Conservation (phyloP, 2,329 filamentous ascomycete genomes). For the Acarospora socialis region DNA sequence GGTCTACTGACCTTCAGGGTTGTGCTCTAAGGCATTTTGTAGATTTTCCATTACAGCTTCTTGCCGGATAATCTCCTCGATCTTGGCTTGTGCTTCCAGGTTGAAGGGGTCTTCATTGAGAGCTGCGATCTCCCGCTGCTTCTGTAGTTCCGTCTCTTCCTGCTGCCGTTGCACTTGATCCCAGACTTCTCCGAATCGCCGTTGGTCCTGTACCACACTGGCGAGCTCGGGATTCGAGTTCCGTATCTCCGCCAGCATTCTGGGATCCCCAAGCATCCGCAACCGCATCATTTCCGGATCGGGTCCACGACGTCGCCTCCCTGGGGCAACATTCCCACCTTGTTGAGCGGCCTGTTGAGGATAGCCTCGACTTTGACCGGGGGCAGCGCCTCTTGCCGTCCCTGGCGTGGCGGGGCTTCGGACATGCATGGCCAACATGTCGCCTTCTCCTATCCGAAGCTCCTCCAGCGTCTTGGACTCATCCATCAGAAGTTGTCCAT, state of each 20-base stretch:
- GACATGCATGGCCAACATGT: conserved; percentile 84
- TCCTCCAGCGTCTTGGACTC: conserved; percentile 69
- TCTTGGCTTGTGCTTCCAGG: conserved; percentile 74
- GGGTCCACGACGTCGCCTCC: conserved; percentile 27
- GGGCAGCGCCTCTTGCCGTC: conserved; percentile 13
- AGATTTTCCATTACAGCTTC: conserved; percentile 90
- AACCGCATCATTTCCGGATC: conserved; percentile 74
- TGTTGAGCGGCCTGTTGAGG: conserved; percentile 13
- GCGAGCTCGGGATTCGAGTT: conserved; percentile 64
- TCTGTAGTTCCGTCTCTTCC: conserved; percentile 56
- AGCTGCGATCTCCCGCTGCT: conserved; percentile 67
- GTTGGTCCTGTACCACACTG: conserved; percentile 58
- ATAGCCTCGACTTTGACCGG: neutral
- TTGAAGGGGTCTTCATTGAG: conserved; percentile 94
- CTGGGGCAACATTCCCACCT: conserved; percentile 18
- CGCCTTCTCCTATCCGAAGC: conserved; percentile 68
- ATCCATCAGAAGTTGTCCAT: conserved; percentile 66
- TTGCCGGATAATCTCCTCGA: conserved; percentile 94
- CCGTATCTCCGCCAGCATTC: conserved; percentile 54
- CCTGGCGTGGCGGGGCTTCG: conserved; percentile 27
- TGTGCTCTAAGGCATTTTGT: conserved; percentile 92
- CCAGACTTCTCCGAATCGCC: conserved; percentile 61
- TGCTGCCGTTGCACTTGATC: conserved; percentile 54
- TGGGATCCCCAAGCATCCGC: conserved; percentile 66
- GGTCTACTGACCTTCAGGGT: conserved; percentile 65